Evolutionary conservation across 441 rosid genomes (phyloP), one percentile per base, ranked within the genome.

Genomic region (Aquilaria agallochum): DNA sequence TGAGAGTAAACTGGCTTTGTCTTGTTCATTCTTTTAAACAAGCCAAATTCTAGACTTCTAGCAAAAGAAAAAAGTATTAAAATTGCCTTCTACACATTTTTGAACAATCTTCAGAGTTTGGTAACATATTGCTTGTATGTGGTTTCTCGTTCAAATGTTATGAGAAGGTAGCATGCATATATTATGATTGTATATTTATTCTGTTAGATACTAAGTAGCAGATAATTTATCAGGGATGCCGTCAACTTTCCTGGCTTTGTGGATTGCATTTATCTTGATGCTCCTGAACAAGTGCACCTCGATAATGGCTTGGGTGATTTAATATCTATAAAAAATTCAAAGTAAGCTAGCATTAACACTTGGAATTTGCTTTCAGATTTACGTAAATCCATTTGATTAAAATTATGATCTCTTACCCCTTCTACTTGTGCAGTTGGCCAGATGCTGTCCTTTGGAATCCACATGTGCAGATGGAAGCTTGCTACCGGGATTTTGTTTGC

Each of bases 391-490:
- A 36, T 69, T 72, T 61, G 64, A 12, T 31, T 11, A 2, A 59
- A 13, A 15, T 10, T 64, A 54, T 50, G 33, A 2, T 52, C 49
- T 11, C 13, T 12, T 53, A 9, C 12, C 32, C 20, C 32, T 50
- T 47, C 64, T 64, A 60, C 62, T 54, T 30, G 60, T 74, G 71
- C 79, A 91, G 97, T 74, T 94, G 99, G 99, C 85, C 95, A 5
- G 99, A 89, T 78, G 83, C 89, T 30, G 99, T 94, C 67, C 59
- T 94, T 58, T 91, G 99, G 97, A 91, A 91, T 66, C 99, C 97
- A 5, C 92, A 91, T 76, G 61, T 77, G 47, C 96, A 87, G 79
- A 89, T 91, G 99, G 99, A 91, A 73, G 92, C 97, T 31, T 89
- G 86, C 72, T 94, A 91, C 79, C 84, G 73, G 73, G 97, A 91